These are phyloP conservation scores for Aspergillus kassunensis DNA, from an alignment of 495 filamentous ascomycete genomes.

Conservation along the genomic window DNA sequence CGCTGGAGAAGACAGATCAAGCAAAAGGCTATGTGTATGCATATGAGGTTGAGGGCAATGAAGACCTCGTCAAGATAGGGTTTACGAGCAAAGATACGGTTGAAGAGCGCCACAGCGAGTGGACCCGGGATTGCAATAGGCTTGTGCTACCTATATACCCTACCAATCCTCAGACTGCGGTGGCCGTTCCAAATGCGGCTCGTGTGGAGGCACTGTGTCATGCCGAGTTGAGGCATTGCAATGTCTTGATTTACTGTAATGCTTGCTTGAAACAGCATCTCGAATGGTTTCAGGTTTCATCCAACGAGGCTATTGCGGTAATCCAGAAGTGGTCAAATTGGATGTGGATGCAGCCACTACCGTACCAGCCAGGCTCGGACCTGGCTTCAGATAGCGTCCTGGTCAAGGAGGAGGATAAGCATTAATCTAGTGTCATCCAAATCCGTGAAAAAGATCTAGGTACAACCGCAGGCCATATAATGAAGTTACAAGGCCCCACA, in stretches of 20 bases:
- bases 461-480: no score
- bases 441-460: no score
- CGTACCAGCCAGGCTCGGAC: conserved; percentile 4
- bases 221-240: conserved; percentile 7
- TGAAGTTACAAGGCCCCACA: no score
- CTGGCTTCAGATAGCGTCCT: background rate
- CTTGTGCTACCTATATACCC: background rate
- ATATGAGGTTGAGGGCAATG: conserved; percentile 1
- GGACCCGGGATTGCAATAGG: background rate
- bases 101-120: background rate
- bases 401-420: no score
- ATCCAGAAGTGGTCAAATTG: conserved; percentile 12
- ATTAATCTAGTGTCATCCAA: no score
- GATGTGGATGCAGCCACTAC: background rate
- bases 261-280: conserved; percentile 7
- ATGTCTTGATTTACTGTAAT: conserved; percentile 3
- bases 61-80: background rate
- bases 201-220: conserved; percentile 10
- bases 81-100: background rate
- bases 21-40: background rate
- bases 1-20: background rate
- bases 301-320: background rate
- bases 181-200: background rate
- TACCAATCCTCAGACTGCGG: background rate
- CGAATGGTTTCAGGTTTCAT: conserved; percentile 11